phyloP scores from a whole-genome alignment of 2,329 filamentous ascomycete genomes.

The Cercospora sesami region DNA sequence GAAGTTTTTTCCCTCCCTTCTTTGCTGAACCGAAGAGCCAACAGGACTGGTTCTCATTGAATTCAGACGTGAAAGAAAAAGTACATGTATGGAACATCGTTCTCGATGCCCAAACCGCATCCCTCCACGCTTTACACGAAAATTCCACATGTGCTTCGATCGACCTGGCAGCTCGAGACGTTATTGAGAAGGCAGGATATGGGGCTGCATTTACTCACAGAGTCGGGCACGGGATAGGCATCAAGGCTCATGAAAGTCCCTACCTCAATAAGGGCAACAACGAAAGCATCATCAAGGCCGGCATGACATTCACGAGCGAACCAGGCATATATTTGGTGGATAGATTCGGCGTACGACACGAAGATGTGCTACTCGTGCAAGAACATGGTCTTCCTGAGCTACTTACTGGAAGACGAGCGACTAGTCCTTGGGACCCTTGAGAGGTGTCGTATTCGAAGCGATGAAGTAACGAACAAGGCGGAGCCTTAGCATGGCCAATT shows the following conservation, averaged over 20 bases:
- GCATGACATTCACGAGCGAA: constrained; percentile 65
- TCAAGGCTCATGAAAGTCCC: constrained; percentile 66
- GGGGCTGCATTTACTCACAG: constrained; percentile 62
- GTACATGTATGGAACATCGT: constrained; percentile 61
- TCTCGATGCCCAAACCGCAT: constrained; percentile 61
- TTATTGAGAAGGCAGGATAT: constrained; percentile 61
- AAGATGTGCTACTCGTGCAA: constrained; percentile 61
- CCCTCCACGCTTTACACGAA: constrained; percentile 52
- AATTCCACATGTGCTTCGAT: constrained; percentile 60
- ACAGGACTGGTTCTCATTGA: constrained; percentile 37
- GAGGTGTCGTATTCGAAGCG: not conserved
- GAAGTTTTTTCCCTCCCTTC: constrained; percentile 55
- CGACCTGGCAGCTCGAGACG: constrained; percentile 59
- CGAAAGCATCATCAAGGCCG: constrained; percentile 49
- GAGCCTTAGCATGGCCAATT: not conserved
- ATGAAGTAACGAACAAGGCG: not conserved
- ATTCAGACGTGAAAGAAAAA: constrained; percentile 48
- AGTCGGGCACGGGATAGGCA: constrained; percentile 64
- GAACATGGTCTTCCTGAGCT: constrained; percentile 56
- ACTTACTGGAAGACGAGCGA: constrained; percentile 56
- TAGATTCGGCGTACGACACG: constrained; percentile 63
- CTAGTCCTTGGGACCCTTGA: constrained; percentile 54
- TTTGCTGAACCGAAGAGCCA: constrained; percentile 38
- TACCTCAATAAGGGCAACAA: constrained; percentile 65
- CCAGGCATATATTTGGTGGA: constrained; percentile 63